Base-by-base conservation (phyloP, 495 filamentous ascomycete genomes). In the Penicillium angulare region DNA sequence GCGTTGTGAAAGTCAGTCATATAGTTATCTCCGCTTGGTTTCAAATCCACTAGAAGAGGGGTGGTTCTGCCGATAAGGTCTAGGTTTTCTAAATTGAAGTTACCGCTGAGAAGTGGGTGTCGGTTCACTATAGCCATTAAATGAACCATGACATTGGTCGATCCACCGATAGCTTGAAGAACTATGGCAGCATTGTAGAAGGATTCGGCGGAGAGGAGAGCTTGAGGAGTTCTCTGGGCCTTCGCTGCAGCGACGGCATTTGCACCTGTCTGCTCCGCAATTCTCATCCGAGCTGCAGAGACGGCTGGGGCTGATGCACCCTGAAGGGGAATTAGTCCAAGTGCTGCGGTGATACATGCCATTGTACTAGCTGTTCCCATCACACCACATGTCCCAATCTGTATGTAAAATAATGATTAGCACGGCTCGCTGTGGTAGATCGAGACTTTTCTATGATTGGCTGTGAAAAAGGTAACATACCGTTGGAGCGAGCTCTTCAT, bases 1-100 rank as follows among this genome's bases (percentile, higher is more conserved):
- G 81, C 75, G 52, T 79, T 78, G 58, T 86, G 82, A 55, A 86
- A 83, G 52, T 86, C 80, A 20, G 74, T 81, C 82, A 85, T 85
- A 66, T 86, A 86, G 49, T 83, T 81, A 7, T 78, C 68, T 7
- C 82, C 81, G 45, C 78, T 82, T 16, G 83, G 83, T 49, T 86
- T 86, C 10, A 86, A 64, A 53, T 85, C 83, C 1, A 85, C 68
- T 0, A 86, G 66, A 3, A 86, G 60, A 0, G 82, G 83, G 0
- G 78, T 80, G 3, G 50, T 66, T 5, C 73, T 63, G 7, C 82
- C 83, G 41, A 85, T 74, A 5, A 74, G 71, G 52, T 85, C 80
- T 49, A 86, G 53, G 0, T 73, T 80, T 6, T 70, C 50, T 0
- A 84, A 61, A 1, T 71, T 78, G 33, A 86, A 77, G 4, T 58